These are phyloP conservation scores for Candida orba DNA, from an alignment of 805 yeast genomes.

Conservation along the genomic window DNA sequence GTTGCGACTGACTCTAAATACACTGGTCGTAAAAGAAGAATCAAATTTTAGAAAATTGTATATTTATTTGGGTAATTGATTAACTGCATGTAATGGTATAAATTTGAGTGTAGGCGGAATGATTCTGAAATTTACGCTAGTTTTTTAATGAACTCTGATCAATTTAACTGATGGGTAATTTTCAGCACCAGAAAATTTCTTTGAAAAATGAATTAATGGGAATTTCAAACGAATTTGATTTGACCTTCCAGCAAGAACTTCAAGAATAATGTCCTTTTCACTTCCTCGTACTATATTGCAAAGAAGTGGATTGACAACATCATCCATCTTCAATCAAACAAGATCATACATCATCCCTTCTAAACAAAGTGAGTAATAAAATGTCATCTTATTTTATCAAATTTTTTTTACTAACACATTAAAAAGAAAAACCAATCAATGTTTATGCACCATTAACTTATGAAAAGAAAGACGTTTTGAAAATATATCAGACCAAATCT, in stretches of 20 bases:
- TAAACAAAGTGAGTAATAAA: conserved; percentile 10
- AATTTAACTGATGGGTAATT: neutral
- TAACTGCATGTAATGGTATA: neutral
- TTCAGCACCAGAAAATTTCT: neutral
- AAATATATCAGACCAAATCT: conserved; percentile 31
- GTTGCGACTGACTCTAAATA: conserved; percentile 89
- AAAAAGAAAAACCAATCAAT: conserved; percentile 10
- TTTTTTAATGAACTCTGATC: too few relatives aligned
- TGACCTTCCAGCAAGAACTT: too few relatives aligned
- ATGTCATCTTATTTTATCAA: neutral
- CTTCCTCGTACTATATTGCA: conserved; percentile 1
- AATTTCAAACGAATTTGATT: too few relatives aligned
- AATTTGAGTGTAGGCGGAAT: neutral
- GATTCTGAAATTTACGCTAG: neutral
- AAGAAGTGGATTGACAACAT: neutral
- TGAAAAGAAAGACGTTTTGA: conserved; percentile 10
- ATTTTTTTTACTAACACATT: neutral
- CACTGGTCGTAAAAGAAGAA: conserved; percentile 78
- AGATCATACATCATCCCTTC: conserved; percentile 12
- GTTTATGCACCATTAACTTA: conserved; percentile 17
- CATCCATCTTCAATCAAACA: conserved; percentile 2
- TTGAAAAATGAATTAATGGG: too few relatives aligned
- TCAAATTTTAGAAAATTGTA: conserved; percentile 39
- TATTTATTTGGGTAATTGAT: neutral
- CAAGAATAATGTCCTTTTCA: conserved; percentile 2